Base-by-base conservation (phyloP, 169 alveolate genomes). In the Cryptosporidium tyzzeri region DNA sequence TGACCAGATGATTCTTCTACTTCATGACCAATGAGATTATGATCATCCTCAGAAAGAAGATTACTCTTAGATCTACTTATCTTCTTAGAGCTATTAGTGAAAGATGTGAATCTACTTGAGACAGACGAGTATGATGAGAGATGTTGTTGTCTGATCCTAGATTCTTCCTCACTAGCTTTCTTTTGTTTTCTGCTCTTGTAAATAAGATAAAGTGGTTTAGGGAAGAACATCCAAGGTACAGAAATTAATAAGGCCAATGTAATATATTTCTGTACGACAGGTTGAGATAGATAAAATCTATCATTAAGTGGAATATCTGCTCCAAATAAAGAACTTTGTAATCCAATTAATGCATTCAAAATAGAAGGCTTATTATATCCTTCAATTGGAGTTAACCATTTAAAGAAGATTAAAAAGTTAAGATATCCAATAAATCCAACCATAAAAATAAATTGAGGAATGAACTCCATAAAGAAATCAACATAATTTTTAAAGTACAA, bases 361-460 rank as follows among this genome's bases (percentile, higher is more conserved):
- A 98, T 97, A 53, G 99, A 98, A 12, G 99, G 99, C 92, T 94
- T 94, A 85, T 94, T 93, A 84, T 53, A 93, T 80, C 94, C 96
- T 51, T 93, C 95, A 93, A 91, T 93, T 10, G 97, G 97, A 16
- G 97, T 95, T 21, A 95, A 85, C 99, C 99, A 97, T 92, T 98
- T 98, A 85, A 96, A 93, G 59, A 98, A 85, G 48, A 98, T 97
- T 91, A 98, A 85, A 84, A 97, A 92, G 75, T 94, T 96, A 96
- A 98, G 97, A 93, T 98, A 99, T 1, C 99, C 99, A 80, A 98
- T 97, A 29, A 98, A 93, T 55, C 96, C 86, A 33, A 95, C 71
- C 96, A 98, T 93, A 93, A 99, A 96, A 16, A 98, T 92, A 33
- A 99, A 75, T 93, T 98, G 98, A 37, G 99, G 99, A 39, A 99